Evolutionary conservation across 345 rosid genomes (phyloP), one percentile per base, ranked within the genome.

Genomic region (Eucalyptus virginea): DNA sequence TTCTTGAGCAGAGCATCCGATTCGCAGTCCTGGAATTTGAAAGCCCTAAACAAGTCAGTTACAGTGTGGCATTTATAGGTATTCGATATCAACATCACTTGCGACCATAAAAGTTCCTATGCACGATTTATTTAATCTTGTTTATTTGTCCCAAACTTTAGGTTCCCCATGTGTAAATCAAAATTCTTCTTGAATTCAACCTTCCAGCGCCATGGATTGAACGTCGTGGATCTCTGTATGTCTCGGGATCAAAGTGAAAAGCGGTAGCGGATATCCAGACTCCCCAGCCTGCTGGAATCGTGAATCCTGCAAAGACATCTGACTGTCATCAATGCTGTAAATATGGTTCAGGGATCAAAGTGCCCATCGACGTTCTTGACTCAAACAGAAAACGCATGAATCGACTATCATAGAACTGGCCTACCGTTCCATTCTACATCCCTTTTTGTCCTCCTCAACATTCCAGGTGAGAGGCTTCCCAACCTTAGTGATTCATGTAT

Each of bases 151-250:
- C 81, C 26, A 11, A 72, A 72, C 44, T 72, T 34, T 72, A 72
- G 81, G 45, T 34, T 72, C 42, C 28, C 81, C 45, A 34, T 72
- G 26, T 72, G 15, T 72, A 37, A 72, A 37, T 24, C 15, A 11
- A 6, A 11, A 72, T 10, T 72, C 47, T 28, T 23, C 44, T 37
- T 12, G 10, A 26, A 26, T 65, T 34, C 19, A 40, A 88, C 94
- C 89, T 91, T 91, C 91, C 92, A 92, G 18, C 92, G 88, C 89
- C 87, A 88, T 10, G 94, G 93, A 69, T 92, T 91, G 51, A 92
- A 92, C 4, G 40, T 47, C 12, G 87, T 88, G 92, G 92, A 67
- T 91, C 90, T 87, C 58, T 56, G 81, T 88, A 92, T 6, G 83
- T 88, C 3, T 86, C 51, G 0, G 92, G 91, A 45, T 89, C 88